These are phyloP conservation scores for Schizophyllum commune DNA, from an alignment of 1,284 basidiomycete species.

Conservation along the genomic window DNA sequence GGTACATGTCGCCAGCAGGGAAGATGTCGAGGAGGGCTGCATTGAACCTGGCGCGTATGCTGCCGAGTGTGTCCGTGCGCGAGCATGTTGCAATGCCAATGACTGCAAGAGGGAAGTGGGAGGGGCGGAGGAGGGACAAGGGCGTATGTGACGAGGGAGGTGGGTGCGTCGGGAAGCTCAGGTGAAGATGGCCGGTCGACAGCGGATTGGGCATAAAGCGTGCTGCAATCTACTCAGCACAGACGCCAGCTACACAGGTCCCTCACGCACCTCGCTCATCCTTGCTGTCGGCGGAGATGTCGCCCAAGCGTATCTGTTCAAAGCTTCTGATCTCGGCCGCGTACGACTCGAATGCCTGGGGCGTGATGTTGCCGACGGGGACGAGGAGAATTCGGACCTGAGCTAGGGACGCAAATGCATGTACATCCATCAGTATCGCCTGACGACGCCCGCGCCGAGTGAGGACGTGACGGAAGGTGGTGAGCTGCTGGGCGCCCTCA, in stretches of 20 bases:
- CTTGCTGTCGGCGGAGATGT: constrained; percentile 71
- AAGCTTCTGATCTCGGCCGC: constrained; percentile 63
- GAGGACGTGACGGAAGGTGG: neutral
- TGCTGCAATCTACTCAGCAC: constrained; percentile 31
- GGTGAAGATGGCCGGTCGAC: constrained; percentile 65
- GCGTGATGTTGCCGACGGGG: constrained; percentile 66
- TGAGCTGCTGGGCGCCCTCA: neutral
- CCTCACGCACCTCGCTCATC: constrained; percentile 62
- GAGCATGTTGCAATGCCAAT: constrained; percentile 71
- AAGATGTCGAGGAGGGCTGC: constrained; percentile 53
- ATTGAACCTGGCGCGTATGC: constrained; percentile 62
- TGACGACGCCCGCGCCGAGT: neutral
- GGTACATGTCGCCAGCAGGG: constrained; percentile 61
- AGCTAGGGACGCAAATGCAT: constrained; percentile 71
- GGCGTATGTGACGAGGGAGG: constrained; percentile 49
- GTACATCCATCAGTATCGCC: constrained; percentile 46
- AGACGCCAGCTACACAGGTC: constrained; percentile 4
- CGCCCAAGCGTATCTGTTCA: constrained; percentile 64
- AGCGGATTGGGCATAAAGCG: constrained; percentile 78
- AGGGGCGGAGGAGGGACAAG: constrained; percentile 64
- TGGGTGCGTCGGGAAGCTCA: constrained; percentile 67
- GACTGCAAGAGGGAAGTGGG: constrained; percentile 72
- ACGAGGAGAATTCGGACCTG: constrained; percentile 71
- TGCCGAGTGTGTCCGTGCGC: constrained; percentile 44
- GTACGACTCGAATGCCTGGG: constrained; percentile 58